Evolutionary conservation across 148 eudicot genomes (phyloP), one percentile per base, ranked within the genome.

Genomic region (Cornus controversa): DNA sequence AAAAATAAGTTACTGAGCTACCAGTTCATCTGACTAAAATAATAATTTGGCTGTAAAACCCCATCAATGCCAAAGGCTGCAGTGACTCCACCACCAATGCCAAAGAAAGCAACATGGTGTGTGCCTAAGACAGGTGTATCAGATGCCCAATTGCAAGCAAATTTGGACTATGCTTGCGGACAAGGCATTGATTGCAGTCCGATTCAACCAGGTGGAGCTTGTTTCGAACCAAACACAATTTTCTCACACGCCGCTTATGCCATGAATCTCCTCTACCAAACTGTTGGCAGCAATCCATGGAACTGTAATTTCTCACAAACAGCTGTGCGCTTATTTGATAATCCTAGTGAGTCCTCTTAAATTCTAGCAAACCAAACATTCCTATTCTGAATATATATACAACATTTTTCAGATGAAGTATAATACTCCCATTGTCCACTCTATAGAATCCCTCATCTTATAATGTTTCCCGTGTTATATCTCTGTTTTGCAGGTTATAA

Each of bases 231-330:
- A 18, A 77, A 77, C 34, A 77, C 63, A 1, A 13, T 77, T 36
- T 74, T 8, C 16, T 77, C 80, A 5, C 80, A 77, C 26, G 75
- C 80, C 20, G 42, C 69, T 24, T 77, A 60, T 62, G 80, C 80
- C 69, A 77, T 77, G 80, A 77, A 77, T n/a, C 80, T 77, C 25
- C 58, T 70, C 31, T 77, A 58, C 57, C 80, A 77, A 77, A 81
- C 54, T 70, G 31, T 34, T 25, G 76, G 75, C 15, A 76, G 69
- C 68, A 66, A 70, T 18, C 70, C 73, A 58, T 70, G 58, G 75
- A 40, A 34, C 75, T 77, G 80, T 63, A 69, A 77, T 70, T 77
- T 77, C 69, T 77, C 80, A 23, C 68, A 70, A 26, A 70, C 80
- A 6, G 80, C 80, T 25, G 40, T 40, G 2, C 25, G 62, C 69